Evolutionary conservation across 2,329 filamentous ascomycete species (phyloP), one percentile per base, ranked within the genome.

Genomic region (Sporothrix pseudoabietina): DNA sequence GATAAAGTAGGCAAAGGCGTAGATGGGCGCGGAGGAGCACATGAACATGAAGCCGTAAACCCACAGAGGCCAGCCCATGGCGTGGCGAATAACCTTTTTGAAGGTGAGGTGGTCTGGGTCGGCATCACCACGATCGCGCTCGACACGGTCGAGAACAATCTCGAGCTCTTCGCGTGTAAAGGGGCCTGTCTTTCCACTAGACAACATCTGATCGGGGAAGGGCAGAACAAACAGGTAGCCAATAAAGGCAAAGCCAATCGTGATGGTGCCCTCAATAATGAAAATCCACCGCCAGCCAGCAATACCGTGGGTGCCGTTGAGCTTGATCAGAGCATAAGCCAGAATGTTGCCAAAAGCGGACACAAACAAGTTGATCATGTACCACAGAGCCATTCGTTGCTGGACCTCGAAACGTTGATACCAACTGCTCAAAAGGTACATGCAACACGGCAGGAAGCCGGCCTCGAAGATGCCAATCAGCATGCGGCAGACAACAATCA

Each of bases 1-100:
- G 3, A 94, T 82, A 79, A 94, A 94, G 81, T 92, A 95, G 2
- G 91, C 91, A 10, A 96, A 86, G 0, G 92, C 89, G 79, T 95
- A 95, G 1, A 87, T 87, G 70, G 92, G 87, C 9, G 91, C 92
- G 0, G 92, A 94, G 3, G 88, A 87, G 80, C 88, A 88, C 82
- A 89, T 87, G 79, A 87, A 87, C 77, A 90, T 84, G 76, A 89
- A 76, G 71, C 85, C 87, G 77, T 89, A 91, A 0, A 80, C 84
- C 89, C 90, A 92, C 74, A 90, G 83, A 79, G 87, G 88, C 82
- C 82, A 84, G 80, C 89, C 85, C 1, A 78, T 72, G 0, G 83
- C 85, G 32, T 83, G 83, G 16, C 79, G 74, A 10, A 88, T 75
- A 77, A 89, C 88, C 69, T 81, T 83, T 6, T 74, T 69, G 4